These are phyloP conservation scores for Patellifolia procumbens DNA, from an alignment of 179 eudicot genomes.

Conservation along the genomic window DNA sequence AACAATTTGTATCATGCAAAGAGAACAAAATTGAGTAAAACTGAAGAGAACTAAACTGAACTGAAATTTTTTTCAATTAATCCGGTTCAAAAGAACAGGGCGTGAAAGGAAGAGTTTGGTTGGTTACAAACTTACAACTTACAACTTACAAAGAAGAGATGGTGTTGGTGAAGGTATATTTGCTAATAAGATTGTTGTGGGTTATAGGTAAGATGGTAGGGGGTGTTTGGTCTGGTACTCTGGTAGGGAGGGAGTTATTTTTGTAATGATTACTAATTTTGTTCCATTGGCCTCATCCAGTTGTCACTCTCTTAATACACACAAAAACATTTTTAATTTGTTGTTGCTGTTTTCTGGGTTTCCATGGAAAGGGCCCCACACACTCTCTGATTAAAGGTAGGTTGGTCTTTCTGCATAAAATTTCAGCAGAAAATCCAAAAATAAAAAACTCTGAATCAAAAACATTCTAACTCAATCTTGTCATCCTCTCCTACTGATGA, in stretches of 20 bases:
- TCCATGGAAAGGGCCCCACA: slow-evolving; percentile 33
- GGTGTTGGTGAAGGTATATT: slow-evolving; percentile 34
- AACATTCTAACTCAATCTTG: slow-evolving; percentile 31
- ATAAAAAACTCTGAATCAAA: slow-evolving; percentile 14
- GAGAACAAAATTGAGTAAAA: too few relatives aligned
- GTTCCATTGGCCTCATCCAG: slow-evolving; percentile 40
- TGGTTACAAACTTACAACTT: slow-evolving; percentile 10
- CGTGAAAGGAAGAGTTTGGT: neutral
- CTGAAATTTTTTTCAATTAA: too few relatives aligned
- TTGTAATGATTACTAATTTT: slow-evolving; percentile 56
- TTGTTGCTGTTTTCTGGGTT: slow-evolving; percentile 18
- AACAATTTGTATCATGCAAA: too few relatives aligned
- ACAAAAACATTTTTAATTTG: neutral
- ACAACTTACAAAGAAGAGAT: too few relatives aligned
- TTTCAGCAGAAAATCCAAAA: slow-evolving; percentile 24
- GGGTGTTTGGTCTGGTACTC: slow-evolving; percentile 24
- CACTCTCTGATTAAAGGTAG: slow-evolving; percentile 49
- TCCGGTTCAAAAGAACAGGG: too few relatives aligned
- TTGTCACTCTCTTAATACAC: slow-evolving; percentile 37
- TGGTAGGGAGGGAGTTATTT: slow-evolving; percentile 18
- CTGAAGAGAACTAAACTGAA: too few relatives aligned
- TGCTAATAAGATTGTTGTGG: slow-evolving; percentile 36
- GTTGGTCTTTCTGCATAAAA: slow-evolving; percentile 32
- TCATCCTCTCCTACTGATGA: slow-evolving; percentile 22
- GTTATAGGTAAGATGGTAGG: slow-evolving; percentile 11